A percentile compares a stretch with the other conserved stretches of the same genome.
These are phyloP conservation scores for Solanum raphanifolium DNA, from an alignment of 257 asterid genomes.

Conservation along the genomic window DNA sequence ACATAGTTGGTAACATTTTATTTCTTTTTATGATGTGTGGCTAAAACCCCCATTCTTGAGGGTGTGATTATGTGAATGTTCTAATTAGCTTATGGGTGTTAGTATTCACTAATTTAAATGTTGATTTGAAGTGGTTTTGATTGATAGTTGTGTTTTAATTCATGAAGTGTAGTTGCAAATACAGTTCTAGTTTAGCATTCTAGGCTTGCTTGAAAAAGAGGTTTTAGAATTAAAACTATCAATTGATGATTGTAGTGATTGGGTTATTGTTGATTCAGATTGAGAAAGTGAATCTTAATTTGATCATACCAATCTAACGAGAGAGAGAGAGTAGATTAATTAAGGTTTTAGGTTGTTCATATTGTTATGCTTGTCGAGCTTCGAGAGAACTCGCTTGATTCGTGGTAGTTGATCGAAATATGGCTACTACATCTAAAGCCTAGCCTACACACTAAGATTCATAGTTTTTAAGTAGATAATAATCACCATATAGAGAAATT, in stretches of 20 bases:
- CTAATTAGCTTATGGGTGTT: neutral
- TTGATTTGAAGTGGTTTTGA: neutral
- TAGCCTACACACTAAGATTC: neutral
- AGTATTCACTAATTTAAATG: neutral
- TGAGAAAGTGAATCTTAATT: neutral
- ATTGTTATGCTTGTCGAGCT: neutral
- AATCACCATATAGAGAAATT: neutral
- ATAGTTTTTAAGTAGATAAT: neutral
- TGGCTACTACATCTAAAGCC: no score
- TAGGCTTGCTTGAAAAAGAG: neutral
- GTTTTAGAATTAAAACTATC: neutral
- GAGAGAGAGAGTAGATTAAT: neutral
- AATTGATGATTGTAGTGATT: no score
- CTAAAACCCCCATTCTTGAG: neutral
- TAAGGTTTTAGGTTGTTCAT: neutral
- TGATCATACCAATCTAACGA: neutral
- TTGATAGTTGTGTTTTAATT: neutral
- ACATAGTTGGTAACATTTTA: neutral
- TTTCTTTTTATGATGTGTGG: neutral
- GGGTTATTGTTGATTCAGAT: neutral
- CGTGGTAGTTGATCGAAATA: no score
- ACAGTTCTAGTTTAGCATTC: neutral
- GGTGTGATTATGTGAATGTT: neutral
- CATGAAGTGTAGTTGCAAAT: neutral
- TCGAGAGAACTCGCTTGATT: neutral